Percentiles rank a stretch among this genome's conserved stretches.
phyloP scores from a whole-genome alignment of 2,329 filamentous ascomycete species.

The Sporothrix protearum region DNA sequence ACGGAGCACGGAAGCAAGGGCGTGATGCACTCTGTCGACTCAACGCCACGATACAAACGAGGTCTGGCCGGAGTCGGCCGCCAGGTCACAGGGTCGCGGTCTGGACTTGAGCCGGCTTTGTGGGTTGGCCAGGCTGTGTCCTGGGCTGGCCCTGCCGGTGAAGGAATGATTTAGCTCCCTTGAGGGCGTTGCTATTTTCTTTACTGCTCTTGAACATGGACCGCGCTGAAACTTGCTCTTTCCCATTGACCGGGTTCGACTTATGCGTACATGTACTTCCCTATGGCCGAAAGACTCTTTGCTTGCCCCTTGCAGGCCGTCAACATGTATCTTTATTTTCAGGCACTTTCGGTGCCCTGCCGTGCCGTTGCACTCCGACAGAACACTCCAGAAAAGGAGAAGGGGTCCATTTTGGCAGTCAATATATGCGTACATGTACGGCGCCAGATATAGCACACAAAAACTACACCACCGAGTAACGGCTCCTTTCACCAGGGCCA shows the following conservation, averaged over 20 bases:
- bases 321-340: neutral
- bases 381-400: neutral
- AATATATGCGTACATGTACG: too few species aligned
- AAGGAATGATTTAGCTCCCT: neutral
- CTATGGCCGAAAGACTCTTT: neutral
- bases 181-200: neutral
- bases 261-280: too few species aligned
- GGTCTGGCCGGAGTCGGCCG: neutral
- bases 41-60: neutral
- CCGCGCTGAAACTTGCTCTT: neutral
- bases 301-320: neutral
- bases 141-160: neutral
- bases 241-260: neutral
- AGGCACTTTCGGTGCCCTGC: neutral
- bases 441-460: slow-evolving; percentile 1
- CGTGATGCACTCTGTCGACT: neutral
- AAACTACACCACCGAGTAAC: neutral
- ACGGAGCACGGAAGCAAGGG: too few species aligned
- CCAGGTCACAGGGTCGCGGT: neutral
- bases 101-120: neutral
- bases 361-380: neutral
- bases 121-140: neutral
- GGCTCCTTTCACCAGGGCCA: neutral
- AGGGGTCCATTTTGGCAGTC: neutral
- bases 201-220: neutral